These are phyloP conservation scores for Vickermania ingenoplastis DNA, from an alignment of 208 protist species.

Conservation along the genomic window DNA sequence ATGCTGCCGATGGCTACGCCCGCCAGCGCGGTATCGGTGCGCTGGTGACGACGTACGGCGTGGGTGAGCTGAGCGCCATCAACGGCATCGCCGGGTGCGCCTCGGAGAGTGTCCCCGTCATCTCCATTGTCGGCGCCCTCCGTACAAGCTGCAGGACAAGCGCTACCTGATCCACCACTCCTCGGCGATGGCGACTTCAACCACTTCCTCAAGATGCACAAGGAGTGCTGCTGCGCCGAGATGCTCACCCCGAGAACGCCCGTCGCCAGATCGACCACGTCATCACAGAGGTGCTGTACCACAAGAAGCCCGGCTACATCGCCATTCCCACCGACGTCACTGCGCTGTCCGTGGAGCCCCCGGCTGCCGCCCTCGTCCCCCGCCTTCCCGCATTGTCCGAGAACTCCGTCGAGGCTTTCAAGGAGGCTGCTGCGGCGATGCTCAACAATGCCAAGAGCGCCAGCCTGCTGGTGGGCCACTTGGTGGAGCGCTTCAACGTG, in stretches of 20 bases:
- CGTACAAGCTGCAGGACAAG: constrained; percentile 13
- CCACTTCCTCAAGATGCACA: constrained; percentile 25
- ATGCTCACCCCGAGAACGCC: constrained; percentile 31
- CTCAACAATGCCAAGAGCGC: constrained; percentile 15
- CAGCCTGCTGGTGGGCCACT: constrained; percentile 26
- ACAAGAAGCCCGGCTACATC: constrained; percentile 43
- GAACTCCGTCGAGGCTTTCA: constrained; percentile 21
- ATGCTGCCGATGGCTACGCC: constrained; percentile 42
- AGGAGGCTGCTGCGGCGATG: constrained; percentile 11
- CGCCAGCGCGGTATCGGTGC: constrained; percentile 19
- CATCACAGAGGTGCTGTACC: constrained; percentile 29
- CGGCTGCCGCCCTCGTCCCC: constrained; percentile 17
- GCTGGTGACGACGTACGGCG: constrained; percentile 33
- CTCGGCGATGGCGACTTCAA: constrained; percentile 35
- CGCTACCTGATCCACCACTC: constrained; percentile 35
- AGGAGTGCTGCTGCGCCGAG: constrained; percentile 24
- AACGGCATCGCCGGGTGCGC: constrained; percentile 27
- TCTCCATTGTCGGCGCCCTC: constrained; percentile 31
- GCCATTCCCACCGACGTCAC: constrained; percentile 26
- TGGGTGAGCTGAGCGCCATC: constrained; percentile 38
- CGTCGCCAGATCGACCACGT: constrained; percentile 38
- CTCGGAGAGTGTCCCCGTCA: constrained; percentile 28
- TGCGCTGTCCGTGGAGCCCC: constrained; percentile 18
- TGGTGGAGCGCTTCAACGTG: constrained; percentile 24
- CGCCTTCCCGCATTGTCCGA: constrained; percentile 12